Percentiles rank a stretch among this genome's conserved stretches.
phyloP scores from a whole-genome alignment of 1,139 yeast species.

The Pneumocystis murina region DNA sequence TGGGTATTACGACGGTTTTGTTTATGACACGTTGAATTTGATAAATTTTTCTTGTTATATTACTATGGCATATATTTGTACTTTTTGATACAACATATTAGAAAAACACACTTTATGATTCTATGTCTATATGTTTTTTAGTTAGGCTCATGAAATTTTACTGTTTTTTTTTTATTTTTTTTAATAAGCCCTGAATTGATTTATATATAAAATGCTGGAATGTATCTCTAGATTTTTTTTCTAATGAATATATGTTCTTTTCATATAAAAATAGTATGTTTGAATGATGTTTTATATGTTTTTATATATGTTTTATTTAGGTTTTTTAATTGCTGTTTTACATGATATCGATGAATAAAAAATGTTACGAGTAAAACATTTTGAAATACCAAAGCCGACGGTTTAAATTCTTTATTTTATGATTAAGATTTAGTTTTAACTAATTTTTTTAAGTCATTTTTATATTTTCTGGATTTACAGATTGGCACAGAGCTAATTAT shows the following conservation, averaged over 20 bases:
- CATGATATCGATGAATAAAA: background rate
- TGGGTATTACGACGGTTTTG: background rate
- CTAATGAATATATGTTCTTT: no score
- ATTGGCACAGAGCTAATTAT: conserved; percentile 75
- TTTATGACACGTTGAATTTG: background rate
- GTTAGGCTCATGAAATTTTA: no score
- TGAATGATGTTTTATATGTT: background rate
- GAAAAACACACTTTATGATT: no score
- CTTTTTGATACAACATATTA: no score
- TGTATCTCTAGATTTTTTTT: no score
- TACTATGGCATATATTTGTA: background rate
- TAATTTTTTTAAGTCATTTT: conserved; percentile 24
- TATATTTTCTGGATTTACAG: conserved; percentile 57
- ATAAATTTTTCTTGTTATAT: background rate
- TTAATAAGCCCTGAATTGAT: no score
- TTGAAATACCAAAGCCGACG: background rate
- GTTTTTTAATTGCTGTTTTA: background rate
- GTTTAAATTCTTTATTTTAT: background rate
- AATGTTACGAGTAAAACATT: background rate
- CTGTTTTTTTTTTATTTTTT: no score
- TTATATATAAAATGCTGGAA: no score
- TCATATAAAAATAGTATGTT: background rate
- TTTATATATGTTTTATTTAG: background rate
- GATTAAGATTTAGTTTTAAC: background rate
- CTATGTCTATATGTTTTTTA: no score